Conservation (phyloP, 768 basidiomycete genomes). For the Inosperma sp. region DNA sequence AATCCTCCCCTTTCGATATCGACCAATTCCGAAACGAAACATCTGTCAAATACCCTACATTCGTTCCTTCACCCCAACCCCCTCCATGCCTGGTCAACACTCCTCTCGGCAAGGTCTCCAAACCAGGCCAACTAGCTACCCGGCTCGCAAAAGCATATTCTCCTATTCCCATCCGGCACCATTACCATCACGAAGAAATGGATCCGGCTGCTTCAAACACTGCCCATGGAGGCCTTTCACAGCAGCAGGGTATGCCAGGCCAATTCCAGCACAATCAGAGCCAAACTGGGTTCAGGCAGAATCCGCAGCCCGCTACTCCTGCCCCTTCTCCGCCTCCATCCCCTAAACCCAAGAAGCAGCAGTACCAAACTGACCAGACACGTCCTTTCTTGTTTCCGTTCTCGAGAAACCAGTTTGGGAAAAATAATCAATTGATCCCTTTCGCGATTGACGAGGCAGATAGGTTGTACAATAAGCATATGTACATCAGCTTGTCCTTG, state of each 20-base stretch:
- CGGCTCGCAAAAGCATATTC: slow-evolving; percentile 87
- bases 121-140: slow-evolving; percentile 41
- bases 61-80: slow-evolving; percentile 55
- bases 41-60: slow-evolving; percentile 94
- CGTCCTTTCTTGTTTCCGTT: slow-evolving; percentile 96
- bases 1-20: slow-evolving; percentile 88
- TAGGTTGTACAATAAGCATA: slow-evolving; percentile 80
- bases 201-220: too few relatives aligned
- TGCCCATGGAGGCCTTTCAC: slow-evolving; percentile 38
- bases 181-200: slow-evolving; percentile 83
- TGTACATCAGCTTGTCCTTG: slow-evolving; percentile 83
- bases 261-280: slow-evolving; percentile 25
- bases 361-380: slow-evolving; percentile 95
- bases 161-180: slow-evolving; percentile 90
- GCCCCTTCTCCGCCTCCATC: slow-evolving; percentile 81
- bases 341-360: slow-evolving; percentile 95
- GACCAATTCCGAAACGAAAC: slow-evolving; percentile 88
- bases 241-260: slow-evolving; percentile 24
- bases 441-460: slow-evolving; percentile 97
- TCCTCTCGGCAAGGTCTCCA: slow-evolving; percentile 30
- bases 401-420: slow-evolving; percentile 56
- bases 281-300: slow-evolving; percentile 34
- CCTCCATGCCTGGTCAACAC: slow-evolving; percentile 33
- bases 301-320: slow-evolving; percentile 77
- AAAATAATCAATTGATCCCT: slow-evolving; percentile 72